Percentiles rank a stretch among this genome's conserved stretches.
Evolutionary conservation across 352 stramenopile genomes (phyloP).

Genomic region (Phytophthora palmivora): DNA sequence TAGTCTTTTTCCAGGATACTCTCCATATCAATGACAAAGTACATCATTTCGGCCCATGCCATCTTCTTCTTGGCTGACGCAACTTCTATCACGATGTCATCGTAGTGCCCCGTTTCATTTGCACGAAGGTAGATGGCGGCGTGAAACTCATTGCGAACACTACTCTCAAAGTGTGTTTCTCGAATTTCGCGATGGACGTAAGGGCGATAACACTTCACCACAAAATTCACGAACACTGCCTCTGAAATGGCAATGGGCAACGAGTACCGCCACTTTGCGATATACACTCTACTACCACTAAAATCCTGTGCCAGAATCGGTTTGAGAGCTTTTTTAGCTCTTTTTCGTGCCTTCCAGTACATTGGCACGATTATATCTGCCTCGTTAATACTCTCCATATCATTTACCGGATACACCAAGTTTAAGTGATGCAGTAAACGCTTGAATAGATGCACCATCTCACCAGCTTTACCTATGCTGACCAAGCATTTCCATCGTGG

Average conservation of each 20-base stretch:
- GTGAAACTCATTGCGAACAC: slow-evolving; percentile 9
- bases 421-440: slow-evolving; percentile 16
- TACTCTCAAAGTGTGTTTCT: slow-evolving; percentile 5
- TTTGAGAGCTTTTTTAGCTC: neutral
- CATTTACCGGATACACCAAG: slow-evolving; percentile 16
- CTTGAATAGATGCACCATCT: slow-evolving; percentile 22
- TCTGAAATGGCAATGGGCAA: slow-evolving; percentile 18
- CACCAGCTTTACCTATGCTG: neutral
- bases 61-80: slow-evolving; percentile 5
- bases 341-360: slow-evolving; percentile 20
- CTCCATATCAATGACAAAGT: slow-evolving; percentile 29
- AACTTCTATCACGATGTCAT: slow-evolving; percentile 29
- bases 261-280: slow-evolving; percentile 10
- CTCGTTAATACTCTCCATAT: neutral
- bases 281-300: neutral
- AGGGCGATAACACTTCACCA: slow-evolving; percentile 15
- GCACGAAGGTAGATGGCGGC: slow-evolving; percentile 11
- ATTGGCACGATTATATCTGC: slow-evolving; percentile 19
- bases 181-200: neutral
- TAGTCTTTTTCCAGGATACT: slow-evolving; percentile 5
- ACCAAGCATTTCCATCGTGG: slow-evolving; percentile 5
- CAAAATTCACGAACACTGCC: slow-evolving; percentile 20
- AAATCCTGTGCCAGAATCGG: neutral
- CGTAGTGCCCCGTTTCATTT: neutral
- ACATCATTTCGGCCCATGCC: slow-evolving; percentile 22